Base-by-base conservation (phyloP, 2,329 filamentous ascomycete genomes). In the Aureobasidium sp. region DNA sequence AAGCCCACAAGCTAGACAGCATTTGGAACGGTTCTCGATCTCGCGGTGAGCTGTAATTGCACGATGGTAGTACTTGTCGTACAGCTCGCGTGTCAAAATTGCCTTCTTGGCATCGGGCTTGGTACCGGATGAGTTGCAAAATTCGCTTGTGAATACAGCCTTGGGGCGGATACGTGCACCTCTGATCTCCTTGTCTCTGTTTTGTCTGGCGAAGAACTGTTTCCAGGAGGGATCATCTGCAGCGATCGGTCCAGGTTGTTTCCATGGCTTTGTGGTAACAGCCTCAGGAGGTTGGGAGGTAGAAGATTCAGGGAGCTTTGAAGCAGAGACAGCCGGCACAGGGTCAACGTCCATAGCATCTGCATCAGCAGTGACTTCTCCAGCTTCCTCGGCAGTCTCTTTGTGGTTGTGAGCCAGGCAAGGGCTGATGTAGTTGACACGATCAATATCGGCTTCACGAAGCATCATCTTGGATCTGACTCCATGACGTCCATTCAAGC, bases 361-460 rank as follows among this genome's bases (percentile, higher is more conserved):
- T 6, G 31, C 42, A 2, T 48, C 42, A 18, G n/a, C 27, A 27
- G 20, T 4, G 15, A 5, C 45, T 9, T n/a, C 33, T 27, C 6
- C 15, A 4, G 45, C 16, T 10, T 60, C 42, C 23, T 56, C 25
- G 7, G 5, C 47, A 13, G 20, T 5, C 31, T 65, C 27, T 20
- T 53, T 42, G 63, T 65, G 51, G n/a, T 25, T 42, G 23, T 65
- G 54, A 5, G 29, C 40, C 20, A 65, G 54, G 47, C 63, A 65
- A 27, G 63, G 45, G 36, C 63, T 65, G 42, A 42, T 60, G 33
- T 43, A 65, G 38, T 58, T 48, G 45, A 65, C 36, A 9, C 63
- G 63, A 8, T 59, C 29, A 25, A 65, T 65, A 33, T 65, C 53
- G 23, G 40, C 54, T 45, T 65, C 63, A 13, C 53, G 63, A 25